Base-by-base conservation (phyloP, 2,329 filamentous ascomycete genomes). In the Whalleya microplaca region DNA sequence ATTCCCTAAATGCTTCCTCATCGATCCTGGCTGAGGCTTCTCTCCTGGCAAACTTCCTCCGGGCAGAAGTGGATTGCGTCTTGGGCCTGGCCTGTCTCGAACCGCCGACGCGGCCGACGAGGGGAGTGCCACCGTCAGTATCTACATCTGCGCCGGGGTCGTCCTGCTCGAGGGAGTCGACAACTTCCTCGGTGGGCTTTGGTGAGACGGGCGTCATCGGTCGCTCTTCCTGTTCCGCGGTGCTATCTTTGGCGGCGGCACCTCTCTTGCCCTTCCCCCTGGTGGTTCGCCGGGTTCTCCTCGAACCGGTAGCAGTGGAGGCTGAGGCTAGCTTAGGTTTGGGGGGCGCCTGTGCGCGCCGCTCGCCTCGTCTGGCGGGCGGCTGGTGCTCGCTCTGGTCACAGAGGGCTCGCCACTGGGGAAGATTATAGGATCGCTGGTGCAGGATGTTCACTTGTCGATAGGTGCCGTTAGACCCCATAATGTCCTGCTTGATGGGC, bases 391-490 rank as follows among this genome's bases (percentile, higher is more conserved):
- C 93, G 71, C 91, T 93, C 75, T 97, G 92, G 62, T 97, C 91
- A 71, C 93, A 97, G 41, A 98, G 82, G 53, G 91, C 85, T 65
- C 92, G 91, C 95, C 95, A 99, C 74, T 99, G 93, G 0, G 94
- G 94, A 3, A 99, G 80, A 66, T 97, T 99, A 78, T 99, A 99
- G 14, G 92, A 92, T 71, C 95, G 85, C 72, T 96, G 92, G 75
- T 97, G 96, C 69, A 98, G 88, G 57, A 99, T 93, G 71, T 99
- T 99, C 69, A 95, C 91, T 73, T 99, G 95, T 37, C 94, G 94
- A 72, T 97, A 99, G 54, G 91, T 96, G 54, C 95, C 96, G 71
- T 94, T 92, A 49, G 91, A 92, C 42, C 95, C 95, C 81, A 96
- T 94, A 68, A 99, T 99, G 69, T 99, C 95, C 74, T 99, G 95